phyloP scores from a whole-genome alignment of 257 asterid genomes.

The Lantana camara region DNA sequence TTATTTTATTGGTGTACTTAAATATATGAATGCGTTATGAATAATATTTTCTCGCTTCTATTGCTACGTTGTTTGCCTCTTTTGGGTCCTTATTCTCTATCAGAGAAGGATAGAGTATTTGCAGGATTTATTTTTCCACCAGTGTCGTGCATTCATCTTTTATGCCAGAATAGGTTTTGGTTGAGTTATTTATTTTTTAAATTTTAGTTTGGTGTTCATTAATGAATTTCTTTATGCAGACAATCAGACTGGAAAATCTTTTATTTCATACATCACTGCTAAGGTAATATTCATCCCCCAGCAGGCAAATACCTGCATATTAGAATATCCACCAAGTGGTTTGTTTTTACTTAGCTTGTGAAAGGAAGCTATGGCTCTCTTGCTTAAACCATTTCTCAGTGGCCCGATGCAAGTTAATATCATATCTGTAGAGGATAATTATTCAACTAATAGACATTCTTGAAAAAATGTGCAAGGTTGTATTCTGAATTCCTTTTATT shows the following conservation, averaged over 20 bases:
- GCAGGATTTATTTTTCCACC: conserved; percentile 6
- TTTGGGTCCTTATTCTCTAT: conserved; percentile 12
- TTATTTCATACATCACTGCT: conserved; percentile 84
- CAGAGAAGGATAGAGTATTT: background rate
- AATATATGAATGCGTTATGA: conserved; percentile 1
- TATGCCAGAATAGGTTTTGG: conserved; percentile 3
- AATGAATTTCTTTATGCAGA: conserved; percentile 55
- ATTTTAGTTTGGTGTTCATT: conserved; percentile 12
- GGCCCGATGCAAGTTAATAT: conserved; percentile 19
- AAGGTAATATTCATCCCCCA: conserved; percentile 57
- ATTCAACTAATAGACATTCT: conserved; percentile 1
- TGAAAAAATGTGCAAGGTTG: background rate
- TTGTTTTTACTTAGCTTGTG: conserved; percentile 2
- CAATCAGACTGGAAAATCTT: conserved; percentile 87
- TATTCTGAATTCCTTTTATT: background rate
- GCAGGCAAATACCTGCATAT: conserved; percentile 18
- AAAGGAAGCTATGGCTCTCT: conserved; percentile 4
- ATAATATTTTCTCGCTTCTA: conserved; percentile 18
- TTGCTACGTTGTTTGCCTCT: conserved; percentile 8
- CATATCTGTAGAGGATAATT: conserved; percentile 16
- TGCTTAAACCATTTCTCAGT: background rate
- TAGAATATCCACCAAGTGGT: conserved; percentile 12
- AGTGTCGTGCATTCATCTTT: conserved; percentile 10
- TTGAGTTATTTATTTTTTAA: background rate
- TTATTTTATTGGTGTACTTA: background rate